Conservation (phyloP, 257 asterid genomes). For the Osmanthus fragrans region DNA sequence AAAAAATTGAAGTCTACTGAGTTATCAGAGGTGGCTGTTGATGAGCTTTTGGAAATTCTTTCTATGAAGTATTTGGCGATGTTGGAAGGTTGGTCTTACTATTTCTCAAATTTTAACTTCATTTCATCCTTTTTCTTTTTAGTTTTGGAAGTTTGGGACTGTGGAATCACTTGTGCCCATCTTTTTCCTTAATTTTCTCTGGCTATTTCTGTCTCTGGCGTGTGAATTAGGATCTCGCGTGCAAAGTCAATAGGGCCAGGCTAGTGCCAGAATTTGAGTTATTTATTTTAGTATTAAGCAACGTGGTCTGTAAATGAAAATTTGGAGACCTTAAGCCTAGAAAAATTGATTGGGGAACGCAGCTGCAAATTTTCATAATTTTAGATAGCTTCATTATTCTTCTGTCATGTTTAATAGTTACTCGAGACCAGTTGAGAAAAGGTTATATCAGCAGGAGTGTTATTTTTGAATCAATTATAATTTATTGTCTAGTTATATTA, state of each 20-base stretch:
- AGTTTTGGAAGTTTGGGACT: constrained; percentile 2
- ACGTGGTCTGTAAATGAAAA: neutral
- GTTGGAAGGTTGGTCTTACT: constrained; percentile 68
- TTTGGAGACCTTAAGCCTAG: neutral
- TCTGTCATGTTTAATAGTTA: neutral
- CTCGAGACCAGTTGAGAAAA: neutral
- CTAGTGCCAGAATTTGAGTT: neutral
- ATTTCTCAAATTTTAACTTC: constrained; percentile 7
- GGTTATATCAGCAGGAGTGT: neutral
- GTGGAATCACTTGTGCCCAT: neutral
- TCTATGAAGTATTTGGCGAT: constrained; percentile 73
- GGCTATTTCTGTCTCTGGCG: neutral
- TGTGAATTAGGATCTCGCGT: neutral
- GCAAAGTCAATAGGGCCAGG: neutral
- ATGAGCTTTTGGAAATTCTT: constrained; percentile 80
- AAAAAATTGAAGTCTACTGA: constrained; percentile 74
- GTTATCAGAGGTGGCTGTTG: constrained; percentile 82
- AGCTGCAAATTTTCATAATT: neutral
- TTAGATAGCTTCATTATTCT: neutral
- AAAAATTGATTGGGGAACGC: neutral
- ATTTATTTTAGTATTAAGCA: neutral
- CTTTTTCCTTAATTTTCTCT: neutral
- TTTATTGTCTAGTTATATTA: neutral
- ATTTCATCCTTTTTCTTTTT: constrained; percentile 9
- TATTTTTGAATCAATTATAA: neutral